Evolutionary conservation across 495 filamentous ascomycete genomes (phyloP).

Genomic region (Staphylotrichum longicolle): DNA sequence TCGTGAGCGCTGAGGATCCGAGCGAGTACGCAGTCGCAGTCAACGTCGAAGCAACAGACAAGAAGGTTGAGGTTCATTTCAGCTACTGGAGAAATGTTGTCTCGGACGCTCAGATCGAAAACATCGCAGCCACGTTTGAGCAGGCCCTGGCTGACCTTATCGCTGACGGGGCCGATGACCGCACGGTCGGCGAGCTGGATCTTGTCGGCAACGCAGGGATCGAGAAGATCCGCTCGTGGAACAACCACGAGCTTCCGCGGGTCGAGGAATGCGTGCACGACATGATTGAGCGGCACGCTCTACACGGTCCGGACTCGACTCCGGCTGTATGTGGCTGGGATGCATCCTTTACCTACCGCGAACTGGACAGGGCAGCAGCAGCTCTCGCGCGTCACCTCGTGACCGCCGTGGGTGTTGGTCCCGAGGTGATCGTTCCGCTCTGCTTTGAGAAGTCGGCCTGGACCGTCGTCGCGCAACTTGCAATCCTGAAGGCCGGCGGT

Average conservation of each 20-base stretch:
- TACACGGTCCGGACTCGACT: slow-evolving; percentile 35
- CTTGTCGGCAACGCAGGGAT: slow-evolving; percentile 17
- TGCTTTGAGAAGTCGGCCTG: slow-evolving; percentile 57
- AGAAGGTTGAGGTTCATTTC: slow-evolving; percentile 46
- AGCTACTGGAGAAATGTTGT: slow-evolving; percentile 55
- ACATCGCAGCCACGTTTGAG: slow-evolving; percentile 50
- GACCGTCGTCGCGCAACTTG: slow-evolving; percentile 54
- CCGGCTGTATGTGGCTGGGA: slow-evolving; percentile 53
- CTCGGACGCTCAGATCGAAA: slow-evolving; percentile 43
- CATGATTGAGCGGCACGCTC: slow-evolving; percentile 45
- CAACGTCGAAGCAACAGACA: slow-evolving; percentile 54
- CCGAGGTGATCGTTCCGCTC: slow-evolving; percentile 53
- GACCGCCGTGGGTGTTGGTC: slow-evolving; percentile 44
- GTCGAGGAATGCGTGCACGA: slow-evolving; percentile 47
- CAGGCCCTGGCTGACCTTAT: slow-evolving; percentile 45
- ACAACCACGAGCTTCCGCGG: slow-evolving; percentile 23
- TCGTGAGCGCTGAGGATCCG: slow-evolving; percentile 48
- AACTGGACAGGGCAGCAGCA: slow-evolving; percentile 43
- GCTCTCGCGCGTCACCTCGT: slow-evolving; percentile 45
- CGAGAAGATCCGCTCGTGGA: slow-evolving; percentile 23
- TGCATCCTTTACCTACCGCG: slow-evolving; percentile 53
- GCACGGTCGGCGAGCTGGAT: slow-evolving; percentile 28
- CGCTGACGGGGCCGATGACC: slow-evolving; percentile 19
- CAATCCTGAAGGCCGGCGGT: slow-evolving; percentile 58
- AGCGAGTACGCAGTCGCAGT: slow-evolving; percentile 56